Base-by-base conservation (phyloP, 2,329 filamentous ascomycete genomes). In the Arthrobotrys sphaeroides region DNA sequence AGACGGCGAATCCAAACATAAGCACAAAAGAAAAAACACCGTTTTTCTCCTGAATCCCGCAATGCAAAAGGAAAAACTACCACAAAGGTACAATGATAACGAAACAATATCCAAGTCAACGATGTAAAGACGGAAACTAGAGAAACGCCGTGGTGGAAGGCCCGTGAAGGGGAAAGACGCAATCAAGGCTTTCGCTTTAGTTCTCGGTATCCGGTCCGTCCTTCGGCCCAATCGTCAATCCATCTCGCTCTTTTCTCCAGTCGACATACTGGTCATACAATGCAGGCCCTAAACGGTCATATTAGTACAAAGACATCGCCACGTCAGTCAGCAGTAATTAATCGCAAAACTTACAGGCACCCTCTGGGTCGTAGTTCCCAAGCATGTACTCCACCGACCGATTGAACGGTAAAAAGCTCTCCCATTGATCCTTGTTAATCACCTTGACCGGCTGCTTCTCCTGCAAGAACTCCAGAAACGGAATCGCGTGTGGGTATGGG, bases 361-460 rank as follows among this genome's bases (percentile, higher is more conserved):
- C 78, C 16, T 78, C 75, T 42, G 78, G 78, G 16, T 77, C 73
- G 53, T 80, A 79, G 13, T 77, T 78, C 18, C 74, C 76, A 3
- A 79, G 53, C 24, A 70, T 65, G 70, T 77, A 79, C 5, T 73
- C 62, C 1, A 80, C 77, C 31, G 76, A 64, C 20, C 43, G 64
- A 65, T 80, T 80, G 69, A 80, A 80, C n/a, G 78, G 77, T 3
- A 80, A 13, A 73, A 80, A 80, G n/a, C 79, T 79, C 38, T 79
- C 77, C 74, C 78, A 80, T 33, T 80, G 79, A 45, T 80, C 79
- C 53, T 77, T 79, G n/a, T 78, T 80, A 33, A 80, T 77, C 36
- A 79, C 79, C 47, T 78, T 77, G 7, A 79, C 78, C 18, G 78
- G 75, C 28, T 67, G 72, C 22, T 77, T 77, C 22, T 77, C 69